Base-by-base conservation (phyloP, 768 basidiomycete genomes). In the Psilocybe sp. region DNA sequence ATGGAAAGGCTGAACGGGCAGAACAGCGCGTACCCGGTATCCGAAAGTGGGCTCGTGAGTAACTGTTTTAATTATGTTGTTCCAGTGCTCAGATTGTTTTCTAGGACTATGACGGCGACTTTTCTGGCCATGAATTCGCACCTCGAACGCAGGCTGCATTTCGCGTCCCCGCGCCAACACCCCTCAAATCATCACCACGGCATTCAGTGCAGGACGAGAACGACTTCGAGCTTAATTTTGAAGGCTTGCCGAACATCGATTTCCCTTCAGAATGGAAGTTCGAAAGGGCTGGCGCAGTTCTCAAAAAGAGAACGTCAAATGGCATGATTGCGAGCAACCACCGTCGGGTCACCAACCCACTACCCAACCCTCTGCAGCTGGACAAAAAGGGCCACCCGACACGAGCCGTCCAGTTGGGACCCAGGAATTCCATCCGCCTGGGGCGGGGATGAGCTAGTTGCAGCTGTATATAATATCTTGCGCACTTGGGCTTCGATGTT, bases 231-330 rank as follows among this genome's bases (percentile, higher is more conserved):
- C 60, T 65, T n/a, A 62, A 64, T 39, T 71, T 71, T 36, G 69
- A 71, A 38, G 73, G 66, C 19, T 69, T 76, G 65, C 71, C 75
- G 18, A 60, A 60, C 8, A 68, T 72, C 16, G 66, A 63, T 3
- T 76, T 76, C 50, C 60, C 58, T 16, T 72, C 69, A 5, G 64
- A 67, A 36, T 73, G 73, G 73, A 64, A 67, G 39, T 37, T 70
- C 19, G 48, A 53, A 8, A 47, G 46, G 23, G 54, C 49, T 11
- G 48, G 41, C 19, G 46, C 54, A n/a, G 46, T 55, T 37, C 49
- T 63, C 49, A 63, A 60, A 48, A 65, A 67, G 52, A 51, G 47
- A 15, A 52, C 50, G 16, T 35, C 56, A 16, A 60, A 57, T 18
- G 53, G 41, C 18, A 20, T 44, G 23, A 39, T 50, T 5, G 45